These are phyloP conservation scores for Podaxis sp. DNA, from an alignment of 768 basidiomycete species.

Conservation along the genomic window DNA sequence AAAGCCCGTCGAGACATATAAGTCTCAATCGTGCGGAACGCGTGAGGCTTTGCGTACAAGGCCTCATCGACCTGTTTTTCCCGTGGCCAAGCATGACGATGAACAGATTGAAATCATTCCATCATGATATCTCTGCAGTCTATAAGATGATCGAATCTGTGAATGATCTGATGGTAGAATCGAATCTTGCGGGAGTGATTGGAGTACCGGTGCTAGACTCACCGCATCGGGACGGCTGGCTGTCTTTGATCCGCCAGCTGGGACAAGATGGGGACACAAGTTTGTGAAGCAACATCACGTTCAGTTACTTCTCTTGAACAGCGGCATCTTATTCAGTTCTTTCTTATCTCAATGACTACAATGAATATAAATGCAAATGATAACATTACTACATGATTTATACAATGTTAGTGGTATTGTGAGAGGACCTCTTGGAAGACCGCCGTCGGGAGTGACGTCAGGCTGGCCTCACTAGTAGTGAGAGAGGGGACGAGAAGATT, in stretches of 20 bases:
- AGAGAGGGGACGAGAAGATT: too few relatives aligned
- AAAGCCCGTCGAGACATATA: background rate
- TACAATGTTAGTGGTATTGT: background rate
- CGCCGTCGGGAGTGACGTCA: too few relatives aligned
- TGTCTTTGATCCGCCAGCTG: slow-evolving; percentile 7
- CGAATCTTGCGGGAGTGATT: background rate
- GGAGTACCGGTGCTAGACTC: slow-evolving; percentile 2
- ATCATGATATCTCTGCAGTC: background rate
- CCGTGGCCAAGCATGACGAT: slow-evolving; percentile 9
- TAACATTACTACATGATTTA: background rate
- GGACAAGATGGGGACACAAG: background rate
- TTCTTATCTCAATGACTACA: background rate
- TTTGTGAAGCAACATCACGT: background rate
- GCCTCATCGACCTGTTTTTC: slow-evolving; percentile 7
- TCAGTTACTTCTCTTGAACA: too few relatives aligned
- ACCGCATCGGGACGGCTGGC: slow-evolving; percentile 1
- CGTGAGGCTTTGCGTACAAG: background rate
- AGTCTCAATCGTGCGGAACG: slow-evolving; percentile 7
- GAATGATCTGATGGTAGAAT: background rate
- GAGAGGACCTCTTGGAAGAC: background rate
- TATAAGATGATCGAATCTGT: slow-evolving; percentile 4
- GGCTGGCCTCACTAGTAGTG: too few relatives aligned
- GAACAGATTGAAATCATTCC: background rate
- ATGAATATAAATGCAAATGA: background rate
- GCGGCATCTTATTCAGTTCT: background rate